phyloP scores from a whole-genome alignment of 2,329 filamentous ascomycete species.

The Penicillium brevicompactum region DNA sequence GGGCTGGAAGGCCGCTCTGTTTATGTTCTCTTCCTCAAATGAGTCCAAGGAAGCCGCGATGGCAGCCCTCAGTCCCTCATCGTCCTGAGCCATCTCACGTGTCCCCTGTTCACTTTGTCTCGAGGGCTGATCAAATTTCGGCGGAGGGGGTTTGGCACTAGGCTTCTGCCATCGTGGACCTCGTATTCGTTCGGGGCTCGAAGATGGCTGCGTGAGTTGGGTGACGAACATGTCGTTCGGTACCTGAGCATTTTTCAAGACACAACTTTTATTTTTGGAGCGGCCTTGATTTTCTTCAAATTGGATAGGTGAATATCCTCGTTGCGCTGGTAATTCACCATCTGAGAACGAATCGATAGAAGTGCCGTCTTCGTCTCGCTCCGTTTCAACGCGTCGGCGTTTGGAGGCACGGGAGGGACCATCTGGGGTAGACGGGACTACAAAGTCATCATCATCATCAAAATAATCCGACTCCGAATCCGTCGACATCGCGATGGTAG shows the following conservation, averaged over 20 bases:
- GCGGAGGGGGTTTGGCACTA: slow-evolving; percentile 28
- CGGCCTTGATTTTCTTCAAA: slow-evolving; percentile 24
- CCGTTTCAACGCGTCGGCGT: slow-evolving; percentile 35
- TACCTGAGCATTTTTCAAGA: slow-evolving; percentile 42
- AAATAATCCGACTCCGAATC: slow-evolving; percentile 34
- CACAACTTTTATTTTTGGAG: slow-evolving; percentile 44
- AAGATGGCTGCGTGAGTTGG: slow-evolving; percentile 50
- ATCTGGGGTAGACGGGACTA: slow-evolving; percentile 27
- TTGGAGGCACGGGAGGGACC: slow-evolving; percentile 33
- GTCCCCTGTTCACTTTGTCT: slow-evolving; percentile 2
- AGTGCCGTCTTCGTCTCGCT: slow-evolving; percentile 17
- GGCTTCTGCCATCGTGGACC: slow-evolving; percentile 55
- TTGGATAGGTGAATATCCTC: slow-evolving; percentile 14
- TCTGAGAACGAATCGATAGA: slow-evolving; percentile 26
- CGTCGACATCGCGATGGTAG: slow-evolving; percentile 29
- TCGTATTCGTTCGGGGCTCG: slow-evolving; percentile 55
- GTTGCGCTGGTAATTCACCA: slow-evolving; percentile 18
- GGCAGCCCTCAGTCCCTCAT: slow-evolving; percentile 39
- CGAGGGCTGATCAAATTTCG: slow-evolving; percentile 9
- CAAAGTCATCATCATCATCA: slow-evolving; percentile 34
- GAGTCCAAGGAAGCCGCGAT: slow-evolving; percentile 43
- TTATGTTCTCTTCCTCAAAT: slow-evolving; percentile 35
- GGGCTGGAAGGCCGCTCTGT: background rate
- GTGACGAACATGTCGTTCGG: slow-evolving; percentile 51
- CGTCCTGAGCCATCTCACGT: slow-evolving; percentile 24